Conservation (phyloP, 1,139 yeast species). For the Pichia sp. region DNA sequence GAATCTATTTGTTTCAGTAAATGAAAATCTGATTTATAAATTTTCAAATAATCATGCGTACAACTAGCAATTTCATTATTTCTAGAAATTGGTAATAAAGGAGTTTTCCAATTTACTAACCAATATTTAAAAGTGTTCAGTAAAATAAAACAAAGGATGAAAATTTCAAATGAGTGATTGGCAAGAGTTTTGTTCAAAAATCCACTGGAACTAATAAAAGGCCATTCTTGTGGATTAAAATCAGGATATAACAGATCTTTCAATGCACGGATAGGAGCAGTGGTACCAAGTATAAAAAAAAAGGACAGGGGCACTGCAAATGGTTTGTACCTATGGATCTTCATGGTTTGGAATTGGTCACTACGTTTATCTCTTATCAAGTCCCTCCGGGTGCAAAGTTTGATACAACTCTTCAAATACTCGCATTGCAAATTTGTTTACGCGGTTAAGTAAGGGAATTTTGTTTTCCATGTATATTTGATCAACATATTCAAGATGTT, state of each 20-base stretch:
- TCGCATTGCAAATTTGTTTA: conserved; percentile 23
- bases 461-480: too few species aligned
- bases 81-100: conserved; percentile 3
- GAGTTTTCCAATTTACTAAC: conserved; percentile 1
- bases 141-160: conserved; percentile 2
- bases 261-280: conserved; percentile 11
- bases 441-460: conserved; percentile 3
- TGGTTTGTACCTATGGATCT: not conserved
- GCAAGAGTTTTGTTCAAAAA: conserved; percentile 25
- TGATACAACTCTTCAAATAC: conserved; percentile 22
- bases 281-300: conserved; percentile 1
- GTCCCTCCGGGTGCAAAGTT: too few species aligned
- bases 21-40: conserved; percentile 2
- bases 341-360: too few species aligned
- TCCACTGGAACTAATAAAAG: conserved; percentile 23
- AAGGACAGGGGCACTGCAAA: not conserved
- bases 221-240: conserved; percentile 15
- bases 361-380: too few species aligned
- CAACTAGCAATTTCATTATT: not conserved
- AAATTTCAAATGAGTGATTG: conserved; percentile 25
- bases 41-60: not conserved
- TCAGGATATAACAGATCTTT: conserved; percentile 10
- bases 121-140: conserved; percentile 3
- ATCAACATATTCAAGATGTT: too few species aligned
- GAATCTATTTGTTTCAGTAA: conserved; percentile 7